Evolutionary conservation across 1,284 basidiomycete genomes (phyloP), one percentile per base, ranked within the genome.

Genomic region (Tylopilus sp.): DNA sequence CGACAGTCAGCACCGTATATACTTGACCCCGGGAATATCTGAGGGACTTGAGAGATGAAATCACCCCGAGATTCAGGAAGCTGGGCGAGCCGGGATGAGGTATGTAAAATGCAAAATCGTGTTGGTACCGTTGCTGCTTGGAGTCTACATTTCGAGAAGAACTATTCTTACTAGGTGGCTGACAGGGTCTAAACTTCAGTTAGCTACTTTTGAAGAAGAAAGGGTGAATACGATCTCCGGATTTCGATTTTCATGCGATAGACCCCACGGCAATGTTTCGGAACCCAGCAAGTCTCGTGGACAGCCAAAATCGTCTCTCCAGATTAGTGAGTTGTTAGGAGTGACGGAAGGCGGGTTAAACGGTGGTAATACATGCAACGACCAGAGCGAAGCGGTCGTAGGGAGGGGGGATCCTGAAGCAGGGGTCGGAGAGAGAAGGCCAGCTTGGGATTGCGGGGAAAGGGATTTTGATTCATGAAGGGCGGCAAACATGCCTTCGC

Each of bases 211-310:
- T 9, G 18, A n/a, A 19, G 23, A 34, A 48, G n/a, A 26, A 44
- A 37, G 7, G 41, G 31, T 21, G n/a, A 56, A 11, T 48, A 66
- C 65, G 28, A 36, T 52, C 23, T 52, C 51, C 12, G 39, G 29
- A 31, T 51, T 54, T 29, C 26, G 51, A 16, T 39, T 46, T 10
- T 41, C 25, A 23, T 43, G 41, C 28, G 49, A 46, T 12, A 47
- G 18, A 26, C 21, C 44, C 45, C 31, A 48, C 15, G 42, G 48
- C 13, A 28, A 41, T 18, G 12, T 41, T 35, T 45, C 36, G 9
- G 30, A 12, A 16, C 31, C 30, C 13, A 49, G 36, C 12, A 25
- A 47, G 19, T 41, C 37, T 21, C 37, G 33, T 9, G 19, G 19
- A 26, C 16, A 35, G 16, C 45, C 33, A 12, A 46, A 13, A 6